Percentiles rank a stretch among this genome's conserved stretches.
phyloP scores from a whole-genome alignment of 2,329 filamentous ascomycete species.

The Verruconis gallopava region DNA sequence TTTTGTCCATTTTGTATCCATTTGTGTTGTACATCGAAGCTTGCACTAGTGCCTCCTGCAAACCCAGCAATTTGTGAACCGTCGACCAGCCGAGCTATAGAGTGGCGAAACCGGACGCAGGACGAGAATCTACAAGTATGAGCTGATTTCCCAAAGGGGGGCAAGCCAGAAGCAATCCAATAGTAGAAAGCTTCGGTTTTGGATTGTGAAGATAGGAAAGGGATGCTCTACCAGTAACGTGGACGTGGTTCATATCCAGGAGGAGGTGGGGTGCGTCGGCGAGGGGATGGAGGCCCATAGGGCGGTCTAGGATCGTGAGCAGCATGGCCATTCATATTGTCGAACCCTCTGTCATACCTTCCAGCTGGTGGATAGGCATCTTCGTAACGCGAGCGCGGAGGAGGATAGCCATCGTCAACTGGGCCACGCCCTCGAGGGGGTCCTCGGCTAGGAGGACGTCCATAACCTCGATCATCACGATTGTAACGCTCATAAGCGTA shows the following conservation, averaged over 20 bases:
- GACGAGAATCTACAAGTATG: not conserved
- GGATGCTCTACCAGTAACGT: not conserved
- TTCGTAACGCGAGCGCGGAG: slow-evolving; percentile 49
- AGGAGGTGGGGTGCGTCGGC: not conserved
- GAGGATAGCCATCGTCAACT: slow-evolving; percentile 55
- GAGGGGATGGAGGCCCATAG: not conserved
- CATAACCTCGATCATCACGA: slow-evolving; percentile 55
- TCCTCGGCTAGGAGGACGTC: slow-evolving; percentile 45
- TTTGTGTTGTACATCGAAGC: no score
- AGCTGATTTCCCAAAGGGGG: not conserved
- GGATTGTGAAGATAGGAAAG: not conserved
- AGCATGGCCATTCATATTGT: slow-evolving; percentile 45
- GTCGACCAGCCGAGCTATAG: no score
- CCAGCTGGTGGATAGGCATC: slow-evolving; percentile 54
- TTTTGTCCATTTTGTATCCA: no score
- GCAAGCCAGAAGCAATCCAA: not conserved
- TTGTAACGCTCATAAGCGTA: slow-evolving; percentile 48
- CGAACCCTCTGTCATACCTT: slow-evolving; percentile 44
- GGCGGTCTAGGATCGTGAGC: slow-evolving; percentile 25
- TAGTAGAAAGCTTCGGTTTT: not conserved
- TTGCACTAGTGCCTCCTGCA: no score
- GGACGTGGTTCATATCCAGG: not conserved
- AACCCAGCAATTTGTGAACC: no score
- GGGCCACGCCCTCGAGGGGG: slow-evolving; percentile 51
- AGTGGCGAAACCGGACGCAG: not conserved